Evolutionary conservation across 192 early-diverging fungal genomes (phyloP), one percentile per base, ranked within the genome.

Genomic region (Backusella sp.): DNA sequence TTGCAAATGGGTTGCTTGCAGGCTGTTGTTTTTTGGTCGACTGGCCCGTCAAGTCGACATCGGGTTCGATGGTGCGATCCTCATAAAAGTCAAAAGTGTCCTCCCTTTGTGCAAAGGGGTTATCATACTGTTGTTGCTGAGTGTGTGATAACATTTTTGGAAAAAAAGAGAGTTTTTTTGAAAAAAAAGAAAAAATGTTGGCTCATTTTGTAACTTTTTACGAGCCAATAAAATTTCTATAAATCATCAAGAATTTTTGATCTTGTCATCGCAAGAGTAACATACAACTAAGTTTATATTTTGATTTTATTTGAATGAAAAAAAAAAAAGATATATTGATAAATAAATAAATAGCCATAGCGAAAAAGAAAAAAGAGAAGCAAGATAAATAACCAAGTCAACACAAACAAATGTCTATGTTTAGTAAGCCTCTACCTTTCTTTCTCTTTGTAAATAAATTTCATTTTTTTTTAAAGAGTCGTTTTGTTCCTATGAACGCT

Each of bases 11-110:
- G 68, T 77, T 77, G 6, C 8, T 23, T 19, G 52, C 26, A 17
- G 72, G 17, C 17, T 44, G 70, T 34, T 71, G 65, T 71, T 70
- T 44, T 34, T 53, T 70, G 19, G 80, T 72, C 26, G 76, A 78
- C 44, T 77, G 80, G 36, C 76, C 80, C 26, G 76, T 72, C 39
- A 82, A 67, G 53, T 82, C 81, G 9, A 78, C 62, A 72, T 82
- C 81, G 23, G 81, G 77, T 65, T 82, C 81, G 37, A 82, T 73
- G 6, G 42, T 73, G 28, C 28, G 46, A 32, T 28, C 19, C 42
- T 66, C 65, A 52, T 41, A 73, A 71, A 46, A 72, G 49, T 59
- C 67, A 71, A 71, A 71, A 17, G 39, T 21, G 21, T 44, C 59
- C 9, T 74, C 59, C 28, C 15, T 34, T 44, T 37, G 41, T n/a